Evolutionary conservation across 2,329 filamentous ascomycete species (phyloP).

Genomic region (Pestalotiopsis sp.): DNA sequence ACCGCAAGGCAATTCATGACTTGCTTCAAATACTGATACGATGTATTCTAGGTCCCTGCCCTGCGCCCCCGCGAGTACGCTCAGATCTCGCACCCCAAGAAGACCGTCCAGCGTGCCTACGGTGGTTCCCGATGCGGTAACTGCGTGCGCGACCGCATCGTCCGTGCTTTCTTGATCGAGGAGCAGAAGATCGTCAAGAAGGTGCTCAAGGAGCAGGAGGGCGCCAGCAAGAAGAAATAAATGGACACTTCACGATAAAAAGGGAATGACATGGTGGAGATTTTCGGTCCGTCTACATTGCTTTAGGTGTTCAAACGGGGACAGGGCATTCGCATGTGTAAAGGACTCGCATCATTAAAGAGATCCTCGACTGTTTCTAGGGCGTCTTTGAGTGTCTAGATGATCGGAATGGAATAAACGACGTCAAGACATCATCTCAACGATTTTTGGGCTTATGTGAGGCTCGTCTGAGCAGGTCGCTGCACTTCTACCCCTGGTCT

Average conservation of each 20-base stretch:
- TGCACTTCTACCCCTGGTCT: background rate
- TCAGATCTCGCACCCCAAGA: conserved; percentile 96
- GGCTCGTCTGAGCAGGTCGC: background rate
- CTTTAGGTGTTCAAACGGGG: conserved; percentile 36
- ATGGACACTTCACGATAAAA: conserved; percentile 28
- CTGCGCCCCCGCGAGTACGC: conserved; percentile 98
- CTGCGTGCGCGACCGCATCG: conserved; percentile 97
- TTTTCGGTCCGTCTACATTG: conserved; percentile 33
- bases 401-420: conserved; percentile 36
- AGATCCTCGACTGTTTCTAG: conserved; percentile 28
- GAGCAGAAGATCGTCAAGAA: conserved; percentile 99
- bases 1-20: background rate
- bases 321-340: conserved; percentile 30
- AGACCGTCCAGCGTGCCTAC: conserved; percentile 98
- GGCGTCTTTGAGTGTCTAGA: conserved; percentile 33
- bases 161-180: conserved; percentile 98
- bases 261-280: conserved; percentile 24
- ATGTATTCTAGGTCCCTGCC: conserved; percentile 72
- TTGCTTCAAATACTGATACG: conserved; percentile 1
- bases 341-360: conserved; percentile 16
- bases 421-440: conserved; percentile 23
- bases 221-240: conserved; percentile 70
- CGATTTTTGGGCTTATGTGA: background rate
- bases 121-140: conserved; percentile 97
- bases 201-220: conserved; percentile 98